These are phyloP conservation scores for Chloropicon primus DNA, from an alignment of 139 green algal species.

Conservation along the genomic window DNA sequence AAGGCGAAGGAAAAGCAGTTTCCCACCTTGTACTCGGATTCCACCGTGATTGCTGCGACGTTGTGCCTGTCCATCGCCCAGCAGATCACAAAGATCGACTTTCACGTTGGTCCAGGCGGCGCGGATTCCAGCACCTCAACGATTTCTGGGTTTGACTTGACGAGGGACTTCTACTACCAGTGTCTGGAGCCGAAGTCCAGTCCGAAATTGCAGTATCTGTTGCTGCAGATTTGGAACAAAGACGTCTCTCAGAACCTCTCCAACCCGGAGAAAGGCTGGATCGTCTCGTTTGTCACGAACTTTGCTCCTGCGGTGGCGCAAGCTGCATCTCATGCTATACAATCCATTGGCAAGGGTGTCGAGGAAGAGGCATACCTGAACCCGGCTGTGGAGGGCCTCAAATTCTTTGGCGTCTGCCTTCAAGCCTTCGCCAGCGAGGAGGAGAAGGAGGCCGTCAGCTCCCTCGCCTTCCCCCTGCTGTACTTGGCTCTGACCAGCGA, in stretches of 20 bases:
- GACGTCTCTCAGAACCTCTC: neutral
- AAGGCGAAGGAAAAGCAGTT: neutral
- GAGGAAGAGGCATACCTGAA: neutral
- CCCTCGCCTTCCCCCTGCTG: neutral
- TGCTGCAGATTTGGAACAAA: neutral
- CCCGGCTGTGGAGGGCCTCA: neutral
- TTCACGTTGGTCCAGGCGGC: neutral
- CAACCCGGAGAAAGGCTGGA: neutral
- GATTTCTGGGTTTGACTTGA: neutral
- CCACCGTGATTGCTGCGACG: neutral
- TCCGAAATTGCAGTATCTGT: neutral
- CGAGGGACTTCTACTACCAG: neutral
- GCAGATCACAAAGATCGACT: neutral
- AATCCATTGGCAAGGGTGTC: neutral
- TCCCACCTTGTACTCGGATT: neutral
- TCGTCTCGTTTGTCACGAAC: neutral
- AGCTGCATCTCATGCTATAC: neutral
- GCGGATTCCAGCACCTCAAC: no score
- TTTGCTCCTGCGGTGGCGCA: neutral
- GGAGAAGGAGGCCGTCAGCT: neutral
- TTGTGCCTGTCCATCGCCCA: neutral
- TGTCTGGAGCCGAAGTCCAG: neutral
- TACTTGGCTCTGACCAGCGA: neutral
- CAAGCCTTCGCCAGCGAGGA: neutral
- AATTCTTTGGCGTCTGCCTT: neutral